These are phyloP conservation scores for Penicillium brasilianum DNA, from an alignment of 2,329 filamentous ascomycete species.

Conservation along the genomic window DNA sequence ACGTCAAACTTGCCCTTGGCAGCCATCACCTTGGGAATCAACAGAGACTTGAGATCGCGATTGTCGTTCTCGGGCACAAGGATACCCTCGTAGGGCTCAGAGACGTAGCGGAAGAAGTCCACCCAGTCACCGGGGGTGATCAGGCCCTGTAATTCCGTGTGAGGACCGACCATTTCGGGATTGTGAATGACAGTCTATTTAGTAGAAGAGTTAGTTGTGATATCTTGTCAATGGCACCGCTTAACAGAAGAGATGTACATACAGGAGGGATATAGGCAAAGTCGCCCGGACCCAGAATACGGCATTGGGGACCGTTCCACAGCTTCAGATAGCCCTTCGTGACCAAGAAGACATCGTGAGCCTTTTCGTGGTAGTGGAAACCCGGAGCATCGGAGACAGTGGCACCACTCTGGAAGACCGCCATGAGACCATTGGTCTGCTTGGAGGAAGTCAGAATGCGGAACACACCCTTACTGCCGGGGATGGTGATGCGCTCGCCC, in stretches of 20 bases:
- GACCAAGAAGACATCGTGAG: slow-evolving; percentile 63
- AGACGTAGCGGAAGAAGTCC: slow-evolving; percentile 65
- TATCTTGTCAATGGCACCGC: background rate
- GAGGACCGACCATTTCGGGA: slow-evolving; percentile 59
- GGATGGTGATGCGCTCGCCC: slow-evolving; percentile 59
- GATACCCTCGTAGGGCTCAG: slow-evolving; percentile 57
- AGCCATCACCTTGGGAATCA: slow-evolving; percentile 62
- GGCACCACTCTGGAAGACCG: slow-evolving; percentile 57
- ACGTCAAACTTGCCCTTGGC: slow-evolving; percentile 63
- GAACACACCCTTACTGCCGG: slow-evolving; percentile 58
- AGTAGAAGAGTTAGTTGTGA: background rate
- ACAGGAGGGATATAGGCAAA: slow-evolving; percentile 64
- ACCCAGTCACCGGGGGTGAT: slow-evolving; percentile 65
- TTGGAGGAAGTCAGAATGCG: slow-evolving; percentile 58
- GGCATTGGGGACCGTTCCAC: slow-evolving; percentile 63
- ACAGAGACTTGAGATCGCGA: slow-evolving; percentile 56
- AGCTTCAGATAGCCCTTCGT: slow-evolving; percentile 62
- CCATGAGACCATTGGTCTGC: slow-evolving; percentile 58
- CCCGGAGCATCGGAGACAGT: slow-evolving; percentile 49
- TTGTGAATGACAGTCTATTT: slow-evolving; percentile 58
- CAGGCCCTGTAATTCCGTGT: slow-evolving; percentile 60
- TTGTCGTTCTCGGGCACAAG: slow-evolving; percentile 58
- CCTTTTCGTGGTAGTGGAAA: slow-evolving; percentile 62
- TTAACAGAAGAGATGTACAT: slow-evolving; percentile 21
- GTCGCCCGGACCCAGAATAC: slow-evolving; percentile 60